These are phyloP conservation scores for Monosporascus sp. DNA, from an alignment of 2,329 filamentous ascomycete species.

Conservation along the genomic window DNA sequence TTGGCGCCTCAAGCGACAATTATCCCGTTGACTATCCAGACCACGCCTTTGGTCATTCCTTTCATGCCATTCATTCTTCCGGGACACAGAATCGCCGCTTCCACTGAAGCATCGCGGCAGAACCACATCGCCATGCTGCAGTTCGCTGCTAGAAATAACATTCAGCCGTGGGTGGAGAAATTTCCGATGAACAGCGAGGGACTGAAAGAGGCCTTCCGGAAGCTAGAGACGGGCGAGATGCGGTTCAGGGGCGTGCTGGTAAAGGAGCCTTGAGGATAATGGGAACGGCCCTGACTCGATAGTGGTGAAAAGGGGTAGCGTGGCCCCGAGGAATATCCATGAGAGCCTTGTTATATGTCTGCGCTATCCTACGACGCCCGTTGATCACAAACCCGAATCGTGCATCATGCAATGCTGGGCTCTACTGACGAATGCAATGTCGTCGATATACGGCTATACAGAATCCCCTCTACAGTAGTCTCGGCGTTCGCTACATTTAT, in stretches of 20 bases:
- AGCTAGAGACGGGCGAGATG: conserved; percentile 10
- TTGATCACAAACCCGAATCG: too few species aligned
- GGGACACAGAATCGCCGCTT: conserved; percentile 1
- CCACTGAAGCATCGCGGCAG: conserved; percentile 9
- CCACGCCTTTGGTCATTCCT: neutral
- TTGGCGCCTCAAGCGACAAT: neutral
- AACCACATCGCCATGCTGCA: conserved; percentile 10
- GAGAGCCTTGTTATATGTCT: too few species aligned
- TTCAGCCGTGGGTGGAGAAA: conserved; percentile 10
- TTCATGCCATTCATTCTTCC: conserved; percentile 1
- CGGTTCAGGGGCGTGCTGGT: conserved; percentile 10
- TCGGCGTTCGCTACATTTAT: too few species aligned
- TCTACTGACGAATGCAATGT: too few species aligned
- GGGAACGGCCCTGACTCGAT: neutral
- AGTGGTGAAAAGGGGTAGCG: neutral
- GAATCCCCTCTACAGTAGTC: too few species aligned
- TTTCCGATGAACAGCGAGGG: conserved; percentile 11
- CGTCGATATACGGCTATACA: too few species aligned
- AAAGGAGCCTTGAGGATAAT: neutral
- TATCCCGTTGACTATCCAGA: conserved; percentile 2
- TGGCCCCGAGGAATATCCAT: neutral
- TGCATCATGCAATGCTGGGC: too few species aligned
- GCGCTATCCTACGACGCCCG: too few species aligned
- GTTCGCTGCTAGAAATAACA: conserved; percentile 9
- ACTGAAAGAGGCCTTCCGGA: conserved; percentile 6